Conservation (phyloP, 208 protist species). For the Wallacemonas sp. region DNA sequence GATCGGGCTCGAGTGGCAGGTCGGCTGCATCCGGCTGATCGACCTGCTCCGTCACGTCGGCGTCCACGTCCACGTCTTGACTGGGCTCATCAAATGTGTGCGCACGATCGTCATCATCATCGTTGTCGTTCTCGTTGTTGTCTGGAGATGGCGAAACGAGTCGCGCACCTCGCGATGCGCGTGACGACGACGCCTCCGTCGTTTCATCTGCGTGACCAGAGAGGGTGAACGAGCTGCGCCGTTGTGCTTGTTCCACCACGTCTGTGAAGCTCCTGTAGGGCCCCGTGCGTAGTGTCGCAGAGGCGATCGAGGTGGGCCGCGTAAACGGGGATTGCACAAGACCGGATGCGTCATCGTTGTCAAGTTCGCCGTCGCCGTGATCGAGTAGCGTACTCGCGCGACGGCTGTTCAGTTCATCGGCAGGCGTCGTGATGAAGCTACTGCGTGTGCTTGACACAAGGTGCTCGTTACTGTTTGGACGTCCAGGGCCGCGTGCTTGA, state of each 20-base stretch:
- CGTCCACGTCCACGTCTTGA: not conserved
- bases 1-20: no score
- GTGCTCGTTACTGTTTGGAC: not conserved
- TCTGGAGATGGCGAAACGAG: conserved; percentile 8
- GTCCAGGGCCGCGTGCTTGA: not conserved
- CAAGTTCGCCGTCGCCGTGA: not conserved
- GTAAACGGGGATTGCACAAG: conserved; percentile 1
- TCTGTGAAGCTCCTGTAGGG: no score
- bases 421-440: not conserved
- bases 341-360: not conserved
- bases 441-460: not conserved
- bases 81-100: not conserved
- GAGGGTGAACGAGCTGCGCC: no score
- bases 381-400: not conserved
- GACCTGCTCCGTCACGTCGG: not conserved
- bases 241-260: no score
- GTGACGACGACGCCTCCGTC: no score
- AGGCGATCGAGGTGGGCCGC: no score
- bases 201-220: no score
- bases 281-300: no score
- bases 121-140: not conserved
- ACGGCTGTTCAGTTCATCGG: not conserved
- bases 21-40: not conserved
- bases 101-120: no score
- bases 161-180: no score